A percentile compares a stretch with the other conserved stretches of the same genome.
Evolutionary conservation across 2,329 filamentous ascomycete genomes (phyloP).

Genomic region (Arthrobotrys musiformis): DNA sequence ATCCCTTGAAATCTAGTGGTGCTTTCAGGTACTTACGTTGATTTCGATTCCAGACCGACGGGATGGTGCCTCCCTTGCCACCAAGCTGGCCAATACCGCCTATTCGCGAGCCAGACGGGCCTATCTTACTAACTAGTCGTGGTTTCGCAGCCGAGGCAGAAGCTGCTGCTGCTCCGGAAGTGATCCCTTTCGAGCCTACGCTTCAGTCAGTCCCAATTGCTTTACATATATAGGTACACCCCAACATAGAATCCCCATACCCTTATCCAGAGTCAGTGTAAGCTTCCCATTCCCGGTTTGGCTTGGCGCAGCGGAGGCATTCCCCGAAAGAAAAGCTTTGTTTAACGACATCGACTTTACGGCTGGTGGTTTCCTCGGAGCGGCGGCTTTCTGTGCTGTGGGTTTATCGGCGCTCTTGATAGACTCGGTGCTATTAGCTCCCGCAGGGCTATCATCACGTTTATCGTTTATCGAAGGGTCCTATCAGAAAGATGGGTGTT

Average conservation of each 20-base stretch:
- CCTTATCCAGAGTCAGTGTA: constrained; percentile 65
- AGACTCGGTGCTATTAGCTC: constrained; percentile 62
- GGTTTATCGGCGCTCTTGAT: constrained; percentile 62
- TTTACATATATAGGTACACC: background rate
- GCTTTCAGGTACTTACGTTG: constrained; percentile 72
- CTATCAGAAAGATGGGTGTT: constrained; percentile 41
- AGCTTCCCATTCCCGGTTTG: constrained; percentile 64
- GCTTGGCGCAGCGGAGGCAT: constrained; percentile 67
- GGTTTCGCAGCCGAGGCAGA: constrained; percentile 56
- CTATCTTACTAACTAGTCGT: constrained; percentile 58
- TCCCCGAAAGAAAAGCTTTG: constrained; percentile 82
- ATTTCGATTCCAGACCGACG: constrained; percentile 83
- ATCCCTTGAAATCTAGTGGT: background rate
- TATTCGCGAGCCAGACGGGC: constrained; percentile 54
- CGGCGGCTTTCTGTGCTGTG: constrained; percentile 44
- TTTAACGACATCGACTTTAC: constrained; percentile 90
- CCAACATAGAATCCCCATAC: constrained; percentile 56
- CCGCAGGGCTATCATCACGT: constrained; percentile 56
- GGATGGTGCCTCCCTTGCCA: constrained; percentile 54
- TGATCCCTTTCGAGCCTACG: constrained; percentile 44
- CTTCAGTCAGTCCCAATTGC: constrained; percentile 8
- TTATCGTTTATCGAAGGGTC: constrained; percentile 47
- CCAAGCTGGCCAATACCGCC: constrained; percentile 44
- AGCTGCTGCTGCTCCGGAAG: constrained; percentile 22
- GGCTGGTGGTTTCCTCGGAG: constrained; percentile 75